Conservation (phyloP, 352 stramenopile genomes). For the Globisporangium abappressorium region DNA sequence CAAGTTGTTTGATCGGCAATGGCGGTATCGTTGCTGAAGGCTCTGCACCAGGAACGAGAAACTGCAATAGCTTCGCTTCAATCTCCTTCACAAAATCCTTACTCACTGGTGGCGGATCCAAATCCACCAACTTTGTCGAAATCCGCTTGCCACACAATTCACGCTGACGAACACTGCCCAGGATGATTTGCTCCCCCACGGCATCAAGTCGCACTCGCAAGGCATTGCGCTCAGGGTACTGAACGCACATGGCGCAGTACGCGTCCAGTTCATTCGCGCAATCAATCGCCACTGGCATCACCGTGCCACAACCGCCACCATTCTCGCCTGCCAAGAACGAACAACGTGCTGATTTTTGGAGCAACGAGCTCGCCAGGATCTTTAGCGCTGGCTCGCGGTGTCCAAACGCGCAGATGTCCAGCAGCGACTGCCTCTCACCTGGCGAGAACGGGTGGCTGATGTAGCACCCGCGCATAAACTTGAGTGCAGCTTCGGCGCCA, state of each 20-base stretch:
- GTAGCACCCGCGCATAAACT: constrained; percentile 35
- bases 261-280: constrained; percentile 20
- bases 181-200: constrained; percentile 13
- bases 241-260: constrained; percentile 7
- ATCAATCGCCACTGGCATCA: constrained; percentile 9
- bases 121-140: background rate
- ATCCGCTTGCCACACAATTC: background rate
- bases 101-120: constrained; percentile 9
- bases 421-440: constrained; percentile 21
- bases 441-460: constrained; percentile 29
- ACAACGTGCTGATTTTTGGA: constrained; percentile 22
- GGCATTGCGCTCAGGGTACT: constrained; percentile 16
- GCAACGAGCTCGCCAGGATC: constrained; percentile 25
- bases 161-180: constrained; percentile 4
- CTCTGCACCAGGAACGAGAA: background rate
- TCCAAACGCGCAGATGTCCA: constrained; percentile 26
- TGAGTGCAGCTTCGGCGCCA: constrained; percentile 33
- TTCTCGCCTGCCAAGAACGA: constrained; percentile 24
- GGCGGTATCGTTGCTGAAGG: background rate
- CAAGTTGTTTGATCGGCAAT: constrained; percentile 24
- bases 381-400: constrained; percentile 39
- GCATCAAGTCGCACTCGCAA: constrained; percentile 20
- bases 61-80: constrained; percentile 15
- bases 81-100: constrained; percentile 17
- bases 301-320: too few species aligned